A percentile compares a stretch with the other conserved stretches of the same genome.
Evolutionary conservation across 2,329 filamentous ascomycete species (phyloP).

Genomic region (Nannizziopsis arthrosporioides): DNA sequence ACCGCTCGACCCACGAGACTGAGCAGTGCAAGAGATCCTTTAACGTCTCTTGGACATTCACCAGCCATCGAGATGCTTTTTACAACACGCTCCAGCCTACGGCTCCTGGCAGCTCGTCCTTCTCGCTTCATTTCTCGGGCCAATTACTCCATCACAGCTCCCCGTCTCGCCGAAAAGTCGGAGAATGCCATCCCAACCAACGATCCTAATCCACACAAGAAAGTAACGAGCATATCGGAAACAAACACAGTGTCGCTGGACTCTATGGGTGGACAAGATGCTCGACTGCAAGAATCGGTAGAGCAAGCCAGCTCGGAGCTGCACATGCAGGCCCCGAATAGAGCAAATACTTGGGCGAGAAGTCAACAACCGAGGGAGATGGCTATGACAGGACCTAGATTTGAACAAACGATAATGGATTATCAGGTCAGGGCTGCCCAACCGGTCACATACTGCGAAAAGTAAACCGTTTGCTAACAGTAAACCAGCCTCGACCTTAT

Average conservation of each 20-base stretch:
- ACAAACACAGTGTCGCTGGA: conserved; percentile 48
- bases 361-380: conserved; percentile 69
- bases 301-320: conserved; percentile 46
- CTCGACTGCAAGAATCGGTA: conserved; percentile 44
- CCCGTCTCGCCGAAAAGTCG: conserved; percentile 23
- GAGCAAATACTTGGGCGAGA: conserved; percentile 65
- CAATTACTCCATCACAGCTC: conserved; percentile 35
- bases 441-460: background rate
- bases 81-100: conserved; percentile 36
- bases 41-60: conserved; percentile 1
- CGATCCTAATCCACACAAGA: conserved; percentile 43
- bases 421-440: conserved; percentile 58
- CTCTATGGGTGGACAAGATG: conserved; percentile 40
- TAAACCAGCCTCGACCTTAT: conserved; percentile 63
- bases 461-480: too few species aligned
- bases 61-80: conserved; percentile 33
- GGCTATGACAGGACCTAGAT: conserved; percentile 88
- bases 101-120: conserved; percentile 32
- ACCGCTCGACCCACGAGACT: conserved; percentile 8
- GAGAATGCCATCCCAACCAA: conserved; percentile 42
- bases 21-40: background rate
- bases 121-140: conserved; percentile 24
- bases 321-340: conserved; percentile 74
- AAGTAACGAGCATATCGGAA: conserved; percentile 43
- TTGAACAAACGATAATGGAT: conserved; percentile 93